Conservation (phyloP, 371 early-diverging fungal species). For the Chytridium lagenaria region DNA sequence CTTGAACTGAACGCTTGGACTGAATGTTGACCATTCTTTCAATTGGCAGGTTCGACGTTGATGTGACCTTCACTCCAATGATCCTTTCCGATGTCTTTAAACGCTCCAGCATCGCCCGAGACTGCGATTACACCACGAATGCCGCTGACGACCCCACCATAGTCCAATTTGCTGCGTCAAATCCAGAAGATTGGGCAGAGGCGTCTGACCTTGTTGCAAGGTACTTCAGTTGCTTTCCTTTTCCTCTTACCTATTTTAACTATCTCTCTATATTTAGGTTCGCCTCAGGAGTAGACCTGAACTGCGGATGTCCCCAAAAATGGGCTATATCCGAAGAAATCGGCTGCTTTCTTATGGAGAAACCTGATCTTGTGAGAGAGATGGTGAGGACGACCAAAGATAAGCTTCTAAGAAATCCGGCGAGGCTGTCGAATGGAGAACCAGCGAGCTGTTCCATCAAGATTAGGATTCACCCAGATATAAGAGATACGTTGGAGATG, state of each 20-base stretch:
- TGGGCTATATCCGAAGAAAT: slow-evolving; percentile 96
- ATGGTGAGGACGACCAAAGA: slow-evolving; percentile 45
- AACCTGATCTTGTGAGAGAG: slow-evolving; percentile 83
- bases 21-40: slow-evolving; percentile 1
- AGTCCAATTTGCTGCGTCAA: slow-evolving; percentile 92
- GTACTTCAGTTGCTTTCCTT: slow-evolving; percentile 46
- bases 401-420: slow-evolving; percentile 16
- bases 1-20: not conserved
- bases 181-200: slow-evolving; percentile 78
- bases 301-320: slow-evolving; percentile 97
- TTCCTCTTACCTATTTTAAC: not conserved
- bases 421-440: slow-evolving; percentile 38
- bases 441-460: slow-evolving; percentile 48
- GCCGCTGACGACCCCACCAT: slow-evolving; percentile 80
- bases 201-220: slow-evolving; percentile 85
- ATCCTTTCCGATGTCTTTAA: slow-evolving; percentile 94
- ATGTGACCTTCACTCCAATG: slow-evolving; percentile 98
- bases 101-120: slow-evolving; percentile 78
- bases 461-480: slow-evolving; percentile 64
- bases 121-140: slow-evolving; percentile 84
- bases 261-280: slow-evolving; percentile 13
- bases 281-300: slow-evolving; percentile 82
- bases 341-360: slow-evolving; percentile 91
- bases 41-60: slow-evolving; percentile 77
- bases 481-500: slow-evolving; percentile 92